These are phyloP conservation scores for Venturia pyrina DNA, from an alignment of 2,329 filamentous ascomycete species.

Conservation along the genomic window DNA sequence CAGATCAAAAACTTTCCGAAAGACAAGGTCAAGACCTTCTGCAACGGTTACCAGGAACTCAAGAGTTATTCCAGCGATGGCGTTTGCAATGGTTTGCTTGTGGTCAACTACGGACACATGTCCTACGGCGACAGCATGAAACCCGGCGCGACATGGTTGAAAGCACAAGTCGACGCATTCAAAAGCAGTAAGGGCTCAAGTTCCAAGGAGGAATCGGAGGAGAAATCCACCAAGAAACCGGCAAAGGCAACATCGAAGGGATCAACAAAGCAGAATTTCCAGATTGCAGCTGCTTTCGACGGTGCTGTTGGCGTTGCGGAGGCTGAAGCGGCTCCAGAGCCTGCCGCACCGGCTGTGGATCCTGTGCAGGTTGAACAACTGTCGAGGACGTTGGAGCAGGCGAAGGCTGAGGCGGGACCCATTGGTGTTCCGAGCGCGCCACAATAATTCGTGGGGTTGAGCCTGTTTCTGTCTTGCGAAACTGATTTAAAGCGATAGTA, in stretches of 20 bases:
- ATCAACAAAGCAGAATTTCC: neutral
- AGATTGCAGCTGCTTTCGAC: neutral
- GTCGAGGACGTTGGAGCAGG: neutral
- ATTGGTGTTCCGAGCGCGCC: neutral
- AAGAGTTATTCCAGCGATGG: conserved; percentile 18
- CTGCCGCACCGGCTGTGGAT: neutral
- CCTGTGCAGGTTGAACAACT: neutral
- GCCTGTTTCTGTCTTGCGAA: no score
- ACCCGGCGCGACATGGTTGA: neutral
- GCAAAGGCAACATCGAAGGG: neutral
- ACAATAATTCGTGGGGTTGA: no score
- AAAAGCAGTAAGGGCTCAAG: neutral
- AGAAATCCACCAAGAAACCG: no score
- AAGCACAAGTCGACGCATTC: neutral
- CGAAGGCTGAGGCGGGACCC: neutral
- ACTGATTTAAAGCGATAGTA: no score
- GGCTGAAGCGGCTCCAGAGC: neutral
- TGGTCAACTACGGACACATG: conserved; percentile 15
- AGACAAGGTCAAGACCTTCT: conserved; percentile 26
- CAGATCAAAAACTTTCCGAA: conserved; percentile 25
- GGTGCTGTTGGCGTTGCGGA: neutral
- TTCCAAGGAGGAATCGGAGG: no score
- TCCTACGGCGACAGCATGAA: conserved; percentile 5
- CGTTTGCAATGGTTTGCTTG: conserved; percentile 29
- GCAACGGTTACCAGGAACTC: conserved; percentile 16